A percentile compares a stretch with the other conserved stretches of the same genome.
phyloP scores from a whole-genome alignment of 2,329 filamentous ascomycete genomes.

The Colletotrichum lindemuthianum region DNA sequence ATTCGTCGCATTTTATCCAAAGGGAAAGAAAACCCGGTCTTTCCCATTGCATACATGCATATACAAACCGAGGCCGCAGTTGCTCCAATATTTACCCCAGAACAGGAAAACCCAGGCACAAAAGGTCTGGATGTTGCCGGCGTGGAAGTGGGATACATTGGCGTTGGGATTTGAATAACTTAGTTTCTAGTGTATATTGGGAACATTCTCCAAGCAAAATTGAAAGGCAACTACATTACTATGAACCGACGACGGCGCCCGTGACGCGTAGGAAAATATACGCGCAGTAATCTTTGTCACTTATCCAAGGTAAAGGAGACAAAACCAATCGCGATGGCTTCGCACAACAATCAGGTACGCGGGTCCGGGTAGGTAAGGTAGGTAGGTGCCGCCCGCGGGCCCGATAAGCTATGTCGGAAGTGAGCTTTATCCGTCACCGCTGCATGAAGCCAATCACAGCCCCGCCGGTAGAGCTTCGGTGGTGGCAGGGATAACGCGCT shows the following conservation, averaged over 20 bases:
- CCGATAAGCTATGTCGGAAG: background rate
- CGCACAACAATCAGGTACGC: too few relatives aligned
- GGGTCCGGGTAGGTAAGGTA: background rate
- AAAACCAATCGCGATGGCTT: too few relatives aligned
- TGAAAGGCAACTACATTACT: too few relatives aligned
- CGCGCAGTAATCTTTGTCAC: too few relatives aligned
- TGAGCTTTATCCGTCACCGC: background rate
- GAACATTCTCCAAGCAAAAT: too few relatives aligned
- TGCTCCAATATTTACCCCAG: conserved; percentile 2
- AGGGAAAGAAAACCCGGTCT: conserved; percentile 9
- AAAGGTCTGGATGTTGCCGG: too few relatives aligned
- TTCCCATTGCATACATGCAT: conserved; percentile 13
- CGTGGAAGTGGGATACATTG: background rate
- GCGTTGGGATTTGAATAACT: conserved; percentile 5
- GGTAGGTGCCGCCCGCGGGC: background rate
- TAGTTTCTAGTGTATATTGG: too few relatives aligned
- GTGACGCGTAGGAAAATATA: too few relatives aligned
- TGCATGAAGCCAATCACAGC: background rate
- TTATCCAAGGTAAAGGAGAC: too few relatives aligned
- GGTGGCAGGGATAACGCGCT: conserved; percentile 22
- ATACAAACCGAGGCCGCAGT: conserved; percentile 9
- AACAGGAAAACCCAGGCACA: conserved; percentile 4
- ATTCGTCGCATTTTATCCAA: conserved; percentile 15
- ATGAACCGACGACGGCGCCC: too few relatives aligned
- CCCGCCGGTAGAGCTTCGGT: conserved; percentile 25